Evolutionary conservation across 1,284 basidiomycete genomes (phyloP).

Genomic region (Marasmius sp.): DNA sequence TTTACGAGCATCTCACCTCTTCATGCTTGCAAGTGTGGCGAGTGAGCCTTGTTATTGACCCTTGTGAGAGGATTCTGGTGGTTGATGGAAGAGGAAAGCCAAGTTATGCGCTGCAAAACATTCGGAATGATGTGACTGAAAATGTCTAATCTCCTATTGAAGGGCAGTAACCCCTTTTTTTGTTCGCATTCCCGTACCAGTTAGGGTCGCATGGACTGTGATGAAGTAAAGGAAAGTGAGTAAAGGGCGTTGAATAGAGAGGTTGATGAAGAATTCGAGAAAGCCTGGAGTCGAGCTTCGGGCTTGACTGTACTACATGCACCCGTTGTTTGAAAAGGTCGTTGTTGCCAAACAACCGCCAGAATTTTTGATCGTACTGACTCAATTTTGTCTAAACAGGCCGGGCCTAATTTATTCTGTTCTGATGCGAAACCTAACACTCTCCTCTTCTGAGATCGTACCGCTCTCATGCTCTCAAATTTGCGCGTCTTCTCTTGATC

Average conservation of each 20-base stretch:
- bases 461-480: conserved; percentile 32
- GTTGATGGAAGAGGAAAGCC: not conserved
- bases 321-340: conserved; percentile 9
- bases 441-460: conserved; percentile 33
- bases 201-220: too few species aligned
- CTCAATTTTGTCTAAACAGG: not conserved
- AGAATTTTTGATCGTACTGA: conserved; percentile 13
- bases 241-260: too few species aligned
- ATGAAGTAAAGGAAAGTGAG: not conserved
- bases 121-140: not conserved
- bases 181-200: too few species aligned
- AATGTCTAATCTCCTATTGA: not conserved
- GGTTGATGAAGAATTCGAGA: too few species aligned
- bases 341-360: conserved; percentile 15
- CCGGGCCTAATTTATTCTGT: not conserved
- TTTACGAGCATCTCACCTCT: too few species aligned
- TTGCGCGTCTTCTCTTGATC: conserved; percentile 58
- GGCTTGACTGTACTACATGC: too few species aligned
- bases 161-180: not conserved
- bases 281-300: too few species aligned
- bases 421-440: conserved; percentile 43
- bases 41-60: too few species aligned
- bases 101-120: not conserved
- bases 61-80: too few species aligned
- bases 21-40: too few species aligned